A percentile compares a stretch with the other conserved stretches of the same genome.
These are phyloP conservation scores for Albizia julibrissin DNA, from an alignment of 306 rosid genomes.

Conservation along the genomic window DNA sequence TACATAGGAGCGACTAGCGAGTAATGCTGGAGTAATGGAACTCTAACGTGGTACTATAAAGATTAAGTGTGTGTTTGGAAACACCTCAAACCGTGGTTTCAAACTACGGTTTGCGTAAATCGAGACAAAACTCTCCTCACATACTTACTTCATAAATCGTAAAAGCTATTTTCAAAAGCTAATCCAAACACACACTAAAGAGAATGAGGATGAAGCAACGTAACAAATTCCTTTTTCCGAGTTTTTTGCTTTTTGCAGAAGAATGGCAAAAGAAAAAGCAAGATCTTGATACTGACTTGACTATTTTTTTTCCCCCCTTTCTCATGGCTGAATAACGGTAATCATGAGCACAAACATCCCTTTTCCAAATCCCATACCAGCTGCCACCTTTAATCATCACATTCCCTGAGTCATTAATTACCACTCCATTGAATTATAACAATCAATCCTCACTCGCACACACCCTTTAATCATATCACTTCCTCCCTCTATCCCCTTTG, in stretches of 20 bases:
- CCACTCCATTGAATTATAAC: slow-evolving; percentile 15
- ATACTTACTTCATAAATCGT: too few species aligned
- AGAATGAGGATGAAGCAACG: slow-evolving; percentile 15
- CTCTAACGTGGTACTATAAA: too few species aligned
- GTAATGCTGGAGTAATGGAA: not conserved
- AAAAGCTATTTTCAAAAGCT: too few species aligned
- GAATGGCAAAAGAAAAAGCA: slow-evolving; percentile 50
- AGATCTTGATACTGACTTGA: slow-evolving; percentile 36
- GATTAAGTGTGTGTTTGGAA: too few species aligned
- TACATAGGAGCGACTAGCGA: not conserved
- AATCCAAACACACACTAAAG: too few species aligned
- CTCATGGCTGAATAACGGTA: slow-evolving; percentile 48
- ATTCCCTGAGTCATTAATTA: slow-evolving; percentile 27
- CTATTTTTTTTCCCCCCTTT: not conserved
- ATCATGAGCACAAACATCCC: slow-evolving; percentile 49
- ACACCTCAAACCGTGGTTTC: too few species aligned
- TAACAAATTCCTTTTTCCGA: not conserved
- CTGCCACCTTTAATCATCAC: slow-evolving; percentile 60
- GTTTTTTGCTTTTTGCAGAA: slow-evolving; percentile 24
- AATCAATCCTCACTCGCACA: slow-evolving; percentile 24
- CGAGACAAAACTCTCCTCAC: too few species aligned
- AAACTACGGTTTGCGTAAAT: too few species aligned
- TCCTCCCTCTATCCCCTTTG: slow-evolving; percentile 13
- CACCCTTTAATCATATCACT: slow-evolving; percentile 40
- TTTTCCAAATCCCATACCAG: slow-evolving; percentile 31